phyloP scores from a whole-genome alignment of 768 basidiomycete genomes.

The Amanita fuliginea region DNA sequence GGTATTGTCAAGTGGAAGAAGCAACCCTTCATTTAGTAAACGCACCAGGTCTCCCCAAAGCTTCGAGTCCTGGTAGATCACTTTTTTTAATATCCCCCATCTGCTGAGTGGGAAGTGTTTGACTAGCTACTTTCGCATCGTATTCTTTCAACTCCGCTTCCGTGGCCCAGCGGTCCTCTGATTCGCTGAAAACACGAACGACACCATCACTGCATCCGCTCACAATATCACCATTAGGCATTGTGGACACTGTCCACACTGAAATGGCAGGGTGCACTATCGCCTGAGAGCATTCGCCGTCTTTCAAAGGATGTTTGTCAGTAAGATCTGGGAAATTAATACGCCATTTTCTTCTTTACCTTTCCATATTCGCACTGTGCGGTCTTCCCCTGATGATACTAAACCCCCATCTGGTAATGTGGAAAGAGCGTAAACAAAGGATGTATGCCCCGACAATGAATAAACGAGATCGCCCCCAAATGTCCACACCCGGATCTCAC shows the following conservation, averaged over 20 bases:
- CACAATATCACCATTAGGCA: conserved; percentile 88
- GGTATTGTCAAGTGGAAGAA: conserved; percentile 1
- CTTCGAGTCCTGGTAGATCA: conserved; percentile 83
- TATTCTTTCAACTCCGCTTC: conserved; percentile 53
- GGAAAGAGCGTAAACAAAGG: conserved; percentile 88
- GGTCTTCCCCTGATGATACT: conserved; percentile 91
- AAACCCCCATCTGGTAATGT: conserved; percentile 74
- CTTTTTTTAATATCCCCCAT: conserved; percentile 89
- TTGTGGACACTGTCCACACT: conserved; percentile 87
- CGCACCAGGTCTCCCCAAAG: conserved; percentile 59
- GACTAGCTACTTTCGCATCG: conserved; percentile 65
- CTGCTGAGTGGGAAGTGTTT: conserved; percentile 76
- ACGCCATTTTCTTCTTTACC: conserved; percentile 31
- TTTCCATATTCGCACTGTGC: conserved; percentile 85
- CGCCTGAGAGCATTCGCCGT: conserved; percentile 81
- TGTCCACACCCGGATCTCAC: conserved; percentile 90
- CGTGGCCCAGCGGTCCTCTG: conserved; percentile 64
- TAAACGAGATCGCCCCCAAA: conserved; percentile 68
- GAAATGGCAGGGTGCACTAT: conserved; percentile 92
- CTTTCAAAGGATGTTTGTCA: conserved; percentile 24
- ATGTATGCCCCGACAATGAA: conserved; percentile 87
- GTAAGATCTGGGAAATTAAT: background rate
- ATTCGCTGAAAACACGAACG: conserved; percentile 76
- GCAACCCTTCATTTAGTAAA: background rate
- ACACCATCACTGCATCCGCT: conserved; percentile 85